phyloP scores from a whole-genome alignment of 768 basidiomycete species.

The Boletus tylopilopsis region DNA sequence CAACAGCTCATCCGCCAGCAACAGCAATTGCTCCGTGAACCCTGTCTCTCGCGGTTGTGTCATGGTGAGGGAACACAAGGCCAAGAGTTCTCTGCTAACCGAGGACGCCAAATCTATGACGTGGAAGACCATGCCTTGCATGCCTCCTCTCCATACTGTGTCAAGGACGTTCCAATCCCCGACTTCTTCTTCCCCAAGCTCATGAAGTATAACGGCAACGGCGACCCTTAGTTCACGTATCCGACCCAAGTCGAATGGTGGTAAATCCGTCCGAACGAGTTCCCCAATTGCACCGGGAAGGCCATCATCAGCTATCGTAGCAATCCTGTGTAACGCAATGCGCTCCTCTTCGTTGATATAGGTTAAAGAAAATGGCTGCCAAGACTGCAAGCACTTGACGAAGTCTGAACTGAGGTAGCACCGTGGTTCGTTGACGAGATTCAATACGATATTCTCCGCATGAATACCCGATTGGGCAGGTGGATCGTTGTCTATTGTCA shows the following conservation, averaged over 20 bases:
- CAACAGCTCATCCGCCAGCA: conserved; percentile 51
- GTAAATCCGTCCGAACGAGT: conserved; percentile 31
- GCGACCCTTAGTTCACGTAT: conserved; percentile 63
- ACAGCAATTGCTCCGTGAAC: conserved; percentile 53
- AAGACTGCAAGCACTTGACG: conserved; percentile 52
- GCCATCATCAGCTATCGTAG: conserved; percentile 67
- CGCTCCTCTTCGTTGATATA: conserved; percentile 61
- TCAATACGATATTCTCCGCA: conserved; percentile 64
- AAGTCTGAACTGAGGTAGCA: conserved; percentile 59
- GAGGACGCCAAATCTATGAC: conserved; percentile 50
- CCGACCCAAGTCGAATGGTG: conserved; percentile 42
- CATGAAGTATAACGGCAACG: conserved; percentile 50
- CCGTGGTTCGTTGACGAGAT: conserved; percentile 56
- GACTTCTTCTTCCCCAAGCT: conserved; percentile 45
- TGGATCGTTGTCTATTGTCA: conserved; percentile 57
- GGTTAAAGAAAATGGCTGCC: conserved; percentile 58
- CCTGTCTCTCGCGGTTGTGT: conserved; percentile 35
- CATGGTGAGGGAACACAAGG: conserved; percentile 44
- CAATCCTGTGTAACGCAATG: conserved; percentile 54
- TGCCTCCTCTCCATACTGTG: conserved; percentile 57
- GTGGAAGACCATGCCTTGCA: conserved; percentile 53
- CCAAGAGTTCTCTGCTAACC: conserved; percentile 50
- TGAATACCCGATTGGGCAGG: conserved; percentile 63
- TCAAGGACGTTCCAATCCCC: conserved; percentile 56
- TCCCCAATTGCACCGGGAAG: conserved; percentile 61